Base-by-base conservation (phyloP, 345 rosid species). In the Citrus mangshanensis region DNA sequence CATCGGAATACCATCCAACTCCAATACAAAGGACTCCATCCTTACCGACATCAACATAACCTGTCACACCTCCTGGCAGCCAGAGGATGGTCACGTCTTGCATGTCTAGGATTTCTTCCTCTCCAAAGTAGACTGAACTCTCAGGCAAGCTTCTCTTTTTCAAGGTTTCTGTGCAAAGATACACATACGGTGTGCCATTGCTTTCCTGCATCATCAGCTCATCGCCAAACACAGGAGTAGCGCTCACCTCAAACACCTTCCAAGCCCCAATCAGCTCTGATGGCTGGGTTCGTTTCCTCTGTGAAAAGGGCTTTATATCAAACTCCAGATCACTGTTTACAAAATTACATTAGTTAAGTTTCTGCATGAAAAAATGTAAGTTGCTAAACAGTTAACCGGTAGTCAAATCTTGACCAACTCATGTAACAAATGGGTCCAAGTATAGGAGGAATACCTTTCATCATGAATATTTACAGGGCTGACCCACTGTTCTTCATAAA, bases 191-290 rank as follows among this genome's bases (percentile, higher is more conserved):
- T 34, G 85, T 59, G 18, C 67, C 88, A 13, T 68, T 84, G 82
- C 74, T 27, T 81, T 86, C 86, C 38, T 68, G 85, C 0, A 80
- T 7, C 16, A 61, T 77, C 7, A 35, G 72, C 42, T 88, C 88
- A 30, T 90, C 95, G 16, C 91, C 93, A 27, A 84, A 90, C 68
- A 93, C 80, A 6, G 98, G 98, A 64, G 90, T 92, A 38, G 95
- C 98, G 49, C 93, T 92, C 51, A 91, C 87, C 86, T 92, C 98
- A 76, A 93, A 95, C 71, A 93, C 98, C 81, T 95, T 95, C 99
- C 97, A 95, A 18, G 98, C 87, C 35, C 99, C 98, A 34, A 83
- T 83, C 42, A 95, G 91, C 77, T 95, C 93, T 27, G 91, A 90
- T 22, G 97, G 93, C 61, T 81, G 88, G 0, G 88, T 89, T 6